phyloP scores from a whole-genome alignment of 345 rosid genomes.

The Euphorbia tirucalli region DNA sequence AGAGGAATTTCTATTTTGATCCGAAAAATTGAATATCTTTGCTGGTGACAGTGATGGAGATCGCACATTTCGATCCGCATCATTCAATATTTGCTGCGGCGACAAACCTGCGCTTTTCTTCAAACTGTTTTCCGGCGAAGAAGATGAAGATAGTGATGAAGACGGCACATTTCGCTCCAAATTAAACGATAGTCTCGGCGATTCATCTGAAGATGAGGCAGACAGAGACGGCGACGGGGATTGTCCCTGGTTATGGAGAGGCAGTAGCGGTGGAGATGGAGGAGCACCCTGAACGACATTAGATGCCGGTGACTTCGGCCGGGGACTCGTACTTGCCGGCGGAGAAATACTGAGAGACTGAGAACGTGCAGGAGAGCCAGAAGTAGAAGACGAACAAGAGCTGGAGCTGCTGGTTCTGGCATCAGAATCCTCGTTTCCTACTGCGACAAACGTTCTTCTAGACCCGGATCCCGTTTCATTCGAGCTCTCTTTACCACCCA shows the following conservation, averaged over 20 bases:
- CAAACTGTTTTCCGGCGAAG: slow-evolving; percentile 4
- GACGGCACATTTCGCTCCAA: slow-evolving; percentile 15
- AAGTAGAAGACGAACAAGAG: slow-evolving; percentile 65
- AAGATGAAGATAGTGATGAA: slow-evolving; percentile 10
- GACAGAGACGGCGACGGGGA: background rate
- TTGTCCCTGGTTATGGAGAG: background rate
- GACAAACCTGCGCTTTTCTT: slow-evolving; percentile 1
- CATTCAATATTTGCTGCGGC: slow-evolving; percentile 6
- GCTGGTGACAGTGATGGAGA: slow-evolving; percentile 31
- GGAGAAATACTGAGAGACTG: slow-evolving; percentile 77
- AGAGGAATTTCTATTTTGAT: slow-evolving; percentile 16
- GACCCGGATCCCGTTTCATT: slow-evolving; percentile 70
- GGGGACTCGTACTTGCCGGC: slow-evolving; percentile 59
- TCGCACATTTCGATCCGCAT: slow-evolving; percentile 12
- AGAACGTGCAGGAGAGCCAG: slow-evolving; percentile 78
- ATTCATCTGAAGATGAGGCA: slow-evolving; percentile 24
- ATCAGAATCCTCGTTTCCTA: slow-evolving; percentile 32
- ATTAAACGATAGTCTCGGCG: slow-evolving; percentile 26
- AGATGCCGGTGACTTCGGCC: slow-evolving; percentile 49
- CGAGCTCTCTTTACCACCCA: slow-evolving; percentile 55
- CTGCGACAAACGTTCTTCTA: slow-evolving; percentile 45
- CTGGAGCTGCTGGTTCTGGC: slow-evolving; percentile 48
- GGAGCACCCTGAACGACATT: slow-evolving; percentile 14
- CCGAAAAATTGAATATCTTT: slow-evolving; percentile 10
- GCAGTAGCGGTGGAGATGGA: slow-evolving; percentile 31